A percentile compares a stretch with the other conserved stretches of the same genome.
phyloP scores from a whole-genome alignment of 768 basidiomycete species.

The Rubroboletus pulcherrimus region DNA sequence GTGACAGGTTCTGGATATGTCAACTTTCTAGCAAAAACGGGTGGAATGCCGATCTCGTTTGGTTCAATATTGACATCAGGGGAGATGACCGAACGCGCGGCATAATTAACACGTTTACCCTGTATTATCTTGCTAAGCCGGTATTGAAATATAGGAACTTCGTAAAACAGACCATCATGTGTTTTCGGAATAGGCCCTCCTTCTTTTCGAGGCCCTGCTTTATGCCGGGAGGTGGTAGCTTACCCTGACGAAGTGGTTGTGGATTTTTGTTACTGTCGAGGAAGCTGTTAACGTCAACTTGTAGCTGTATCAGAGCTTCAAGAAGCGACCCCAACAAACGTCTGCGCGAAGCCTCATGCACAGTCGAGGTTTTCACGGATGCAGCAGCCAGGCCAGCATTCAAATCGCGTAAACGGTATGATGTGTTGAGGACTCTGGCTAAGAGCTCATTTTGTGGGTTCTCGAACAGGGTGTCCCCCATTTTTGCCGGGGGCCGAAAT shows the following conservation, averaged over 20 bases:
- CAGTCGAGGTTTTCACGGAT: conserved; percentile 53
- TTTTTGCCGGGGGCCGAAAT: conserved; percentile 88
- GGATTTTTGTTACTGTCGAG: conserved; percentile 98
- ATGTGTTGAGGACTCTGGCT: conserved; percentile 72
- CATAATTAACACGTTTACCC: conserved; percentile 99
- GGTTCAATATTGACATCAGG: conserved; percentile 99
- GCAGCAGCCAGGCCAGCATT: conserved; percentile 62
- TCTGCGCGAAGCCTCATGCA: conserved; percentile 49
- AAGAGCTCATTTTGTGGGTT: conserved; percentile 94
- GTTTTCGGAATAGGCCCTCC: conserved; percentile 94
- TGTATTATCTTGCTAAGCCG: conserved; percentile 29
- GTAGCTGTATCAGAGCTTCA: conserved; percentile 83
- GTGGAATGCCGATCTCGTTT: conserved; percentile 96
- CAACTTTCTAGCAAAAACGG: conserved; percentile 93
- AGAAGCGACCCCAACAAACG: conserved; percentile 66
- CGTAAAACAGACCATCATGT: conserved; percentile 85
- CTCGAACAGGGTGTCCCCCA: conserved; percentile 93
- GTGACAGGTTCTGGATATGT: conserved; percentile 99
- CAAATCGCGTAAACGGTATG: conserved; percentile 74
- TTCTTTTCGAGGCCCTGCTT: conserved; percentile 99
- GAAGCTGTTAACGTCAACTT: conserved; percentile 94
- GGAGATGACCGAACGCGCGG: conserved; percentile 99
- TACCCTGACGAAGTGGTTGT: conserved; percentile 76
- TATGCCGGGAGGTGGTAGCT: conserved; percentile 86
- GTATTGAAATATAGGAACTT: neutral